Base-by-base conservation (phyloP, 2,329 filamentous ascomycete genomes). In the Dothiorella sarmentorum region DNA sequence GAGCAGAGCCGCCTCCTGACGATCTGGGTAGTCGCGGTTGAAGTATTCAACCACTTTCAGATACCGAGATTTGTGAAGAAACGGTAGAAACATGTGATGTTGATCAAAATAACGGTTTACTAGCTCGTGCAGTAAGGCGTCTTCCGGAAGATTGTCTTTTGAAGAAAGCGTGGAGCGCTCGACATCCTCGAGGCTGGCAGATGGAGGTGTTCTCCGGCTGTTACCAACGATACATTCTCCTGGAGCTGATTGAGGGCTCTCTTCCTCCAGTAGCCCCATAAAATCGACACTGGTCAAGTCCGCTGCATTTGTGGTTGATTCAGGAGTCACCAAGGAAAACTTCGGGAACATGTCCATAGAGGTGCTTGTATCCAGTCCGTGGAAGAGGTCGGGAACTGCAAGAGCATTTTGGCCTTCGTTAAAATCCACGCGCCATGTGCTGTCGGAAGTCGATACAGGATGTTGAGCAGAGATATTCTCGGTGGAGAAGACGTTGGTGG, bases 61-160 rank as follows among this genome's bases (percentile, higher is more conserved):
- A 20, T 71, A 64, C 3, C 58, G 63, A 3, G 47, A 40, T 45
- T 62, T 64, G 45, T 72, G 70, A 18, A 72, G 69, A 47, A 66
- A 70, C 20, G 69, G 68, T 7, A 69, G 20, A 11, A 58, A 52
- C 4, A 33, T 15, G 6, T 29, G 38, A 7, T 47, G 42, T 9
- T 49, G 42, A 22, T 27, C 24, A 22, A 58, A 38, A 15, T 27
- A 58, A 4, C 51, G 27, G 24, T 58, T 1, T 17, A 49, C 31
- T 15, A 58, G 35, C 18, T 58, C 56, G 15, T 49, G 17, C 9
- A 58, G 7, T 35, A 53, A 15, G 5, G 29, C 3, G 5, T 53
- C 49, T 3, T 20, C n/a, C 20, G 22, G 49, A 18, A 43, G n/a
- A 1, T 3, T 22, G 24, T 56, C 22, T 10, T 20, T 13, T 31